Conservation (phyloP, 2,329 filamentous ascomycete genomes). For the Ceratocystis alfenasii region DNA sequence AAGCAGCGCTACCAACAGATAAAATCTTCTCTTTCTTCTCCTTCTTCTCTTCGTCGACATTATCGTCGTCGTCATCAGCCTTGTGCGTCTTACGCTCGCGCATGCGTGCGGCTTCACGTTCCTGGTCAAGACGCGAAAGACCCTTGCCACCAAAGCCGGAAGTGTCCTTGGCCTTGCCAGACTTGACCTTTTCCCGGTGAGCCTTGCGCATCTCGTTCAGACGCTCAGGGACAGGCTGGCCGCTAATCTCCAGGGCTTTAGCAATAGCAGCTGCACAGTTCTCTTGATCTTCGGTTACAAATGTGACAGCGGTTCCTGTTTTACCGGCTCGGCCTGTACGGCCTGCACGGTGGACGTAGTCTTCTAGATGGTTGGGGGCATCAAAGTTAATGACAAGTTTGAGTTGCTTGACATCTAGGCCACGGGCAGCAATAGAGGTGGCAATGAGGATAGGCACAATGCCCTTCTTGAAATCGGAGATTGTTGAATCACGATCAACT, state of each 20-base stretch:
- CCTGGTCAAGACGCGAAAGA: conserved; percentile 79
- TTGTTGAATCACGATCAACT: conserved; percentile 81
- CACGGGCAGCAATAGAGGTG: conserved; percentile 88
- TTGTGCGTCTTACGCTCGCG: conserved; percentile 83
- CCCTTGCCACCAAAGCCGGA: conserved; percentile 93
- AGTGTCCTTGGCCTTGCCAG: conserved; percentile 77
- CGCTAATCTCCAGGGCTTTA: conserved; percentile 86
- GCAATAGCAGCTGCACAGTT: conserved; percentile 78
- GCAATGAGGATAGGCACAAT: conserved; percentile 82
- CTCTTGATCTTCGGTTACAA: conserved; percentile 83
- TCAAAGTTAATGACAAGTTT: conserved; percentile 96
- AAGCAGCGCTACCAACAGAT: conserved; percentile 52
- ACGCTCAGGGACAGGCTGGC: conserved; percentile 64
- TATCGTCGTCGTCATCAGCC: conserved; percentile 72
- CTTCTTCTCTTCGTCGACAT: conserved; percentile 67
- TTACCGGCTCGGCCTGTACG: conserved; percentile 91
- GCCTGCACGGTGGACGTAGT: conserved; percentile 89
- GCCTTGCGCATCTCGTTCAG: conserved; percentile 54
- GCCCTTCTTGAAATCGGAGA: conserved; percentile 86
- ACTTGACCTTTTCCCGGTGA: conserved; percentile 83
- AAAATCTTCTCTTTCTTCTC: conserved; percentile 59
- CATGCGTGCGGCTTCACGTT: conserved; percentile 74
- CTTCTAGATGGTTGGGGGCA: conserved; percentile 84
- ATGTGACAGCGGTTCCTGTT: conserved; percentile 87
- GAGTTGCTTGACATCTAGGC: conserved; percentile 88